Conservation (phyloP, 179 eudicot species). For the Sideroxylon spinosum region DNA sequence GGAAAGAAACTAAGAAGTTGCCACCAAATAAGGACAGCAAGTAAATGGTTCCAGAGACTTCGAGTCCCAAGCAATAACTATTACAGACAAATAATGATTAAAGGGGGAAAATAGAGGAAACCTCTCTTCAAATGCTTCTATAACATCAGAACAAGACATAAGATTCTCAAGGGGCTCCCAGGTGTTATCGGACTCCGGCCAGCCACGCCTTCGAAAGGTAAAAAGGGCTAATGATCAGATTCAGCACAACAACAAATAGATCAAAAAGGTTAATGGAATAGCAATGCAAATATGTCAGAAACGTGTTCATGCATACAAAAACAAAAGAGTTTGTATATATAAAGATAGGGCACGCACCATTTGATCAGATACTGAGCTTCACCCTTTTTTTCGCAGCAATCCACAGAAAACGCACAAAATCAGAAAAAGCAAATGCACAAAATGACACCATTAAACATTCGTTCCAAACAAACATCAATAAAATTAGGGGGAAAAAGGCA, state of each 20-base stretch:
- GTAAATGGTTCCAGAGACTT: background rate
- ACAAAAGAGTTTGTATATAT: background rate
- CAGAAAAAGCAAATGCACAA: background rate
- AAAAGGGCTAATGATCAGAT: conserved; percentile 9
- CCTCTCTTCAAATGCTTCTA: conserved; percentile 79
- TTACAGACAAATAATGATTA: conserved; percentile 9
- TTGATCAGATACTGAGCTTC: conserved; percentile 82
- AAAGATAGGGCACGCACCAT: conserved; percentile 56
- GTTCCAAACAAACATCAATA: background rate
- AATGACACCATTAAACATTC: background rate
- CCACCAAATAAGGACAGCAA: conserved; percentile 5
- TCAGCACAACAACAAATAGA: too few relatives aligned
- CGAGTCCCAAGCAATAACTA: background rate
- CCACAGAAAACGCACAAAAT: conserved; percentile 18
- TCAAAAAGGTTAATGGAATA: background rate
- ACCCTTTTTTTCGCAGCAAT: conserved; percentile 50
- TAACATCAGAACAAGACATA: conserved; percentile 66
- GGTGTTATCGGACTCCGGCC: conserved; percentile 95
- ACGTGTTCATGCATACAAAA: background rate
- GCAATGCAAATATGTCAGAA: background rate
- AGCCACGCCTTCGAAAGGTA: conserved; percentile 74
- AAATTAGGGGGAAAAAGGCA: background rate
- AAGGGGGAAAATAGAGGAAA: conserved; percentile 15
- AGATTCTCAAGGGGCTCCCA: conserved; percentile 97
- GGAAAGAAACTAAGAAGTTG: conserved; percentile 20